These are phyloP conservation scores for Fusarium globosum DNA, from an alignment of 2,329 filamentous ascomycete species.

Conservation along the genomic window DNA sequence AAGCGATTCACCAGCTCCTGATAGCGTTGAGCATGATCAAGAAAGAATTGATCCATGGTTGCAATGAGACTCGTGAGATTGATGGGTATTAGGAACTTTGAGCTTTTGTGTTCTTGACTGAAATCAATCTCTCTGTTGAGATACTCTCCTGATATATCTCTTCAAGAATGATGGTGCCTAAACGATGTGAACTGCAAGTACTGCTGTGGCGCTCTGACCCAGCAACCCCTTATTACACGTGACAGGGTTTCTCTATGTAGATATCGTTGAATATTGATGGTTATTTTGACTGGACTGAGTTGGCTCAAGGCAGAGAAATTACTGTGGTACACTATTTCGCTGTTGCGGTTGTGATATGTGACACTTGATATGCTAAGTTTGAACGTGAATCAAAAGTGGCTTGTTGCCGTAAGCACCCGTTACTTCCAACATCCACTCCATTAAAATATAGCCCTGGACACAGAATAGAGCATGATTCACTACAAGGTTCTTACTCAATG, in stretches of 20 bases:
- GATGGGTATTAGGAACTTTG: background rate
- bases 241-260: background rate
- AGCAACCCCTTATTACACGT: constrained; percentile 19
- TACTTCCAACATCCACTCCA: background rate
- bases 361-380: background rate
- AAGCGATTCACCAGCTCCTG: constrained; percentile 43
- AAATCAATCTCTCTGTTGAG: background rate
- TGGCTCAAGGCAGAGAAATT: background rate
- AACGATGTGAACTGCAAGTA: background rate
- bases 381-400: background rate
- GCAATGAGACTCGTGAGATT: background rate
- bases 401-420: background rate
- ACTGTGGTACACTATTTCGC: background rate
- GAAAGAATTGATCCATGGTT: constrained; percentile 50
- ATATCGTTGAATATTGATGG: background rate
- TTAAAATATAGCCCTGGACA: too few relatives aligned
- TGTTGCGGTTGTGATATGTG: background rate
- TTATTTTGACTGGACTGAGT: too few relatives aligned
- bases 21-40: constrained; percentile 48
- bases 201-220: constrained; percentile 27
- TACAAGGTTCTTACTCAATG: background rate
- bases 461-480: background rate
- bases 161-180: constrained; percentile 24
- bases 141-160: constrained; percentile 10
- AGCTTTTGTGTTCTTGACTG: background rate